Percentiles rank a stretch among this genome's conserved stretches.
Conservation (phyloP, 1,139 yeast genomes). For the Wickerhamomyces sp. region DNA sequence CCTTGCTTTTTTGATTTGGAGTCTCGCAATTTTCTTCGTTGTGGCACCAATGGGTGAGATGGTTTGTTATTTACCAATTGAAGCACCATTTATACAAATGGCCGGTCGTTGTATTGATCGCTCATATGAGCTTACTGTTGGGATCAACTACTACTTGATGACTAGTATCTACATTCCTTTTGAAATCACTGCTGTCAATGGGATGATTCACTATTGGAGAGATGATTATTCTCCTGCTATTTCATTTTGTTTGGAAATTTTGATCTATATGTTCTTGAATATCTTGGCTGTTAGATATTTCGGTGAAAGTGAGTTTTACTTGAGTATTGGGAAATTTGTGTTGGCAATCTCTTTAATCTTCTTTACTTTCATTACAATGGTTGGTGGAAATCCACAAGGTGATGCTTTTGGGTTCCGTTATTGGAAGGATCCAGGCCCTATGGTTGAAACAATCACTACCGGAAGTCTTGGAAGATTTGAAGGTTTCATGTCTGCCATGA, state of each 20-base stretch:
- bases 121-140: constrained; percentile 69
- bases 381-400: constrained; percentile 73
- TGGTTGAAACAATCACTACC: constrained; percentile 44
- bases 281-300: constrained; percentile 65
- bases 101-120: constrained; percentile 57
- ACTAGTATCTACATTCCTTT: constrained; percentile 72
- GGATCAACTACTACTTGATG: constrained; percentile 74
- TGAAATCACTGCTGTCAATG: constrained; percentile 75
- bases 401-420: constrained; percentile 65
- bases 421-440: constrained; percentile 56
- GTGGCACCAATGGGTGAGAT: constrained; percentile 60
- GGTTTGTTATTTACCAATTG: constrained; percentile 50
- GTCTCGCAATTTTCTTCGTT: constrained; percentile 47
- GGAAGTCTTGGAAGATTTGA: constrained; percentile 60
- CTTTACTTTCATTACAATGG: constrained; percentile 74
- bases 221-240: constrained; percentile 56
- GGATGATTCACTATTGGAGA: constrained; percentile 74
- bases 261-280: constrained; percentile 58
- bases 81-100: constrained; percentile 46
- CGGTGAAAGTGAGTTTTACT: constrained; percentile 81
- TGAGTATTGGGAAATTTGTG: constrained; percentile 64
- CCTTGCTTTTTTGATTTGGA: constrained; percentile 43
- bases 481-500: constrained; percentile 39
- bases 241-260: constrained; percentile 39
- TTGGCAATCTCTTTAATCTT: constrained; percentile 65